Base-by-base conservation (phyloP, 257 asterid genomes). In the Leonotis leonurus region DNA sequence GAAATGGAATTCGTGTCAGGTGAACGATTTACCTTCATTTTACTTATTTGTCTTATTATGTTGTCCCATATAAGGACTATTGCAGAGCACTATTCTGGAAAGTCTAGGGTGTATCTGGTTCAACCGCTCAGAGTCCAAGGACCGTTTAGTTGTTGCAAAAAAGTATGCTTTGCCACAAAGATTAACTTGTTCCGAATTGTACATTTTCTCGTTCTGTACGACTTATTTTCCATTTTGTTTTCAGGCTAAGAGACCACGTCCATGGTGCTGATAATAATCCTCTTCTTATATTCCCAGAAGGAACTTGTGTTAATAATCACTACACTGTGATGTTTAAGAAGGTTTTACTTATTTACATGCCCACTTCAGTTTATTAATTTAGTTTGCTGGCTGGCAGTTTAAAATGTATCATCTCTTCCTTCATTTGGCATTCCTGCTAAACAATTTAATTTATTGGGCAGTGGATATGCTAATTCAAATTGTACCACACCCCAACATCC, bases 61-160 rank as follows among this genome's bases (percentile, higher is more conserved):
- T 26, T 69, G 26, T 70, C 51, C 59, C 37, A 59, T 26, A 35
- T 35, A 77, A 93, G 99, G 97, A 62, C 69, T 89, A 68, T 51
- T 93, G 80, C 99, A 93, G 80, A 82, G 94, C 81, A 93, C 97
- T 61, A 93, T 93, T 66, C 74, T 89, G 81, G 99, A 93, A 71
- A 84, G 97, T 78, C 80, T 93, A 49, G 99, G 99, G 67, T 89
- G 97, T 62, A 89, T 93, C 82, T 93, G 99, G 99, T 93, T 93
- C 85, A 83, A 93, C 72, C 97, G 99, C 53, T 70, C 97, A 45
- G 99, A 89, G 77, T 75, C 96, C 63, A 93, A 87, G 76, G 99
- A 93, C 75, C 97, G 99, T 76, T 96, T 82, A 81, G 84, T 82
- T 75, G 95, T 93, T 10, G 86, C 99, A 27, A 77, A 78, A 78